phyloP scores from a whole-genome alignment of 371 early-diverging fungal species.

The Umbelopsis sp. region DNA sequence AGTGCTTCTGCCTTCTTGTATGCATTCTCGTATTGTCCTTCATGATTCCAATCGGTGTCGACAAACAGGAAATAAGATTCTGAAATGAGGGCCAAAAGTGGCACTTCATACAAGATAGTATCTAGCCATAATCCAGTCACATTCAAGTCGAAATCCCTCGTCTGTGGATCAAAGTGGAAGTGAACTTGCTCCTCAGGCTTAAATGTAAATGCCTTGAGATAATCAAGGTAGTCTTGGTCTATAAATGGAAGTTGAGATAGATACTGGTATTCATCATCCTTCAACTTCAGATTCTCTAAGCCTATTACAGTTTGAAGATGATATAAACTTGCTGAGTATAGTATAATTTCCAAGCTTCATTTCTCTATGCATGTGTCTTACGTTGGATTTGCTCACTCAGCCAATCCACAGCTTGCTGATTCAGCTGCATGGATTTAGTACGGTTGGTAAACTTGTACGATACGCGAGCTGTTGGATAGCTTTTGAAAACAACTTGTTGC shows the following conservation, averaged over 20 bases:
- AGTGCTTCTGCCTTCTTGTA: slow-evolving; percentile 54
- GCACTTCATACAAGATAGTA: slow-evolving; percentile 79
- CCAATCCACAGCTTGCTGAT: slow-evolving; percentile 51
- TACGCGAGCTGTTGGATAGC: slow-evolving; percentile 68
- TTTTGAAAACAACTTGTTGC: slow-evolving; percentile 77
- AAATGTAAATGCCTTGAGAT: slow-evolving; percentile 59
- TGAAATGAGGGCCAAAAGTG: slow-evolving; percentile 69
- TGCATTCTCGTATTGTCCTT: slow-evolving; percentile 62
- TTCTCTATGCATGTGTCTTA: slow-evolving; percentile 24
- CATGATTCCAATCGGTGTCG: slow-evolving; percentile 73
- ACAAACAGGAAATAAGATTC: slow-evolving; percentile 73
- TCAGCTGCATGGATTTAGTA: slow-evolving; percentile 47
- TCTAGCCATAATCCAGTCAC: slow-evolving; percentile 73
- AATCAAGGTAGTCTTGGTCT: slow-evolving; percentile 59
- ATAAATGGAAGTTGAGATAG: slow-evolving; percentile 56
- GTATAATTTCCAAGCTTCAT: not conserved
- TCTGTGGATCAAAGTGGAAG: slow-evolving; percentile 34
- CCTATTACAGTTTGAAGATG: slow-evolving; percentile 24
- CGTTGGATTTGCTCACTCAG: slow-evolving; percentile 49
- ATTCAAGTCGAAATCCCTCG: slow-evolving; percentile 48
- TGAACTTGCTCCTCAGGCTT: slow-evolving; percentile 62
- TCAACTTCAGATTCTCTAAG: slow-evolving; percentile 44
- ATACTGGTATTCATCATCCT: slow-evolving; percentile 57
- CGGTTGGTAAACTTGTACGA: slow-evolving; percentile 75
- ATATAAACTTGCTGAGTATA: slow-evolving; percentile 18